These are phyloP conservation scores for Aspergillus piperis DNA, from an alignment of 2,329 filamentous ascomycete species.

Conservation along the genomic window DNA sequence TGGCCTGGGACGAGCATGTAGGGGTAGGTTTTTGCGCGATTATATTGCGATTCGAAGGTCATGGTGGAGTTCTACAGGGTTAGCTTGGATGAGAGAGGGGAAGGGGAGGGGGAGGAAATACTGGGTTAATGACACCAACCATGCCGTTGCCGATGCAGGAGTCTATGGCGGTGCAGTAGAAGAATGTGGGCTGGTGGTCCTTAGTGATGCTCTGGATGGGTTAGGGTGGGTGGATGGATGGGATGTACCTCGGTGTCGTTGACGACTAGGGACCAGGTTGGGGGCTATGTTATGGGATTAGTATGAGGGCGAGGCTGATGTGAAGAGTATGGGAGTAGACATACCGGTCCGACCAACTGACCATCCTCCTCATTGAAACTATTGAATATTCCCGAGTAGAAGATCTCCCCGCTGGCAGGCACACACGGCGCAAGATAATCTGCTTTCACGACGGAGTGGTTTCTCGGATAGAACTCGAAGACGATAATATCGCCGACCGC, in stretches of 20 bases:
- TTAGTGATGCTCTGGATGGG: background rate
- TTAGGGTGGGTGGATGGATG: background rate
- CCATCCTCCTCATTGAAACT: slow-evolving; percentile 52
- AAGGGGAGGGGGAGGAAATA: slow-evolving; percentile 34
- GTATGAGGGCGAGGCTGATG: background rate
- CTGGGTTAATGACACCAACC: slow-evolving; percentile 75
- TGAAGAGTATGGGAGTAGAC: slow-evolving; percentile 16
- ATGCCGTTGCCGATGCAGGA: slow-evolving; percentile 68
- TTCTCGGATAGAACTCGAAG: slow-evolving; percentile 64
- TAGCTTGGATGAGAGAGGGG: background rate
- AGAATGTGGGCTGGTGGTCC: slow-evolving; percentile 58
- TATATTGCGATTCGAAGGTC: slow-evolving; percentile 52
- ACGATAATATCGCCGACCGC: slow-evolving; percentile 41
- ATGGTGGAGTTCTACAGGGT: slow-evolving; percentile 47
- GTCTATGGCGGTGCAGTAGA: slow-evolving; percentile 67
- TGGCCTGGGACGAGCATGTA: slow-evolving; percentile 60
- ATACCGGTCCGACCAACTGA: slow-evolving; percentile 36
- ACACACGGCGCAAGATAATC: slow-evolving; percentile 64
- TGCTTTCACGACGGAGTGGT: slow-evolving; percentile 65
- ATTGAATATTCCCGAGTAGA: slow-evolving; percentile 40
- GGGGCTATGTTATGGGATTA: slow-evolving; percentile 26
- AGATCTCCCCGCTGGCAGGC: slow-evolving; percentile 46
- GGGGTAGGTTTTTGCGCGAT: slow-evolving; percentile 51
- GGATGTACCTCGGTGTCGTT: slow-evolving; percentile 57
- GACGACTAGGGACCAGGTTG: slow-evolving; percentile 47